Evolutionary conservation across 805 yeast genomes (phyloP), one percentile per base, ranked within the genome.

Genomic region (Schizosaccharomyces octosporus): DNA sequence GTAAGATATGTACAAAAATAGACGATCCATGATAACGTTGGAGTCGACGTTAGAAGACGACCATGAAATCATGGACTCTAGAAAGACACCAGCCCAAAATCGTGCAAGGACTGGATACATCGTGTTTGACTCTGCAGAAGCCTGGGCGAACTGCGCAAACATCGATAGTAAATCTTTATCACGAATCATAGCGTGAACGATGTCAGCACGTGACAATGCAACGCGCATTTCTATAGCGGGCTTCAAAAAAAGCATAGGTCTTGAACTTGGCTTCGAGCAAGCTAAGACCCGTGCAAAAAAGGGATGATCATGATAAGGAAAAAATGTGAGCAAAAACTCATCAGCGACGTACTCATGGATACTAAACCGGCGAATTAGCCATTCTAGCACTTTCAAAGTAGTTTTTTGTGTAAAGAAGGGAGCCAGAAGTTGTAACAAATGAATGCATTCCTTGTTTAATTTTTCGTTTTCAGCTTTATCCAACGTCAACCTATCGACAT

Each of bases 361-460:
- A 68, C 87, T 74, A 82, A 93, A 75, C 66, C 97, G 79, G 73
- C 98, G 83, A 21, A 93, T 83, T 29, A 89, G 80, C 98, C 98
- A 93, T 74, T 93, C 98, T 13, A 87, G 76, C 4, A 96, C 90
- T 66, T 83, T 82, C 60, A 87, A 68, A 2, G 96, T 78, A 29
- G 94, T 86, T 27, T 81, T 78, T 61, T 88, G 72, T 64, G 81
- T 78, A 78, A 90, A 81, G 70, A 82, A 82, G 1, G 94, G 87
- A 3, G 94, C 82, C 9, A 82, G 75, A 65, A 90, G 75, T 63
- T 83, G 77, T 63, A 93, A 73, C 68, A 86, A 90, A 13, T 82
- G 82, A 63, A 80, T 79, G 61, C 90, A 79, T 39, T 93, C 89
- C 63, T 76, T 78, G 67, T 88, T 82, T 63, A 94, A 74, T 65